These are phyloP conservation scores for Cryphonectria carpinicola DNA, from an alignment of 2,329 filamentous ascomycete species.

Conservation along the genomic window DNA sequence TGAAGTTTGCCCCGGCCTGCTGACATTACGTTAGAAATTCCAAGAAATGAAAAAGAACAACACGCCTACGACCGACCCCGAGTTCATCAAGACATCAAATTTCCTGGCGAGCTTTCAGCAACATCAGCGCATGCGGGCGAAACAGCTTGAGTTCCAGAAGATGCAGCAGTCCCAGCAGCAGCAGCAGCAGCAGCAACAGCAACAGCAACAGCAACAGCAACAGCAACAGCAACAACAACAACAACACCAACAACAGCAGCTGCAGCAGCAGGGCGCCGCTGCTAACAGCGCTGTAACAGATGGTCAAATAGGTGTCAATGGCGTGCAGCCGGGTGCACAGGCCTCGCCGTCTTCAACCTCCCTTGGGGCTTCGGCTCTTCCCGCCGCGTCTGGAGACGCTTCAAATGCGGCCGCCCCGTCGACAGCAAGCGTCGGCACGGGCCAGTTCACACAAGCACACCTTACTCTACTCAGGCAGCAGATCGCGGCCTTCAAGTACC, in stretches of 20 bases:
- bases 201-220: slow-evolving; percentile 28
- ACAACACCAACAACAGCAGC: slow-evolving; percentile 58
- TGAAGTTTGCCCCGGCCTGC: slow-evolving; percentile 21
- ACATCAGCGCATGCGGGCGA: slow-evolving; percentile 37
- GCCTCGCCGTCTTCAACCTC: slow-evolving; percentile 42
- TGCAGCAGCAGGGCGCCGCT: slow-evolving; percentile 45
- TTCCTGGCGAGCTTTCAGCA: slow-evolving; percentile 69
- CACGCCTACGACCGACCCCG: slow-evolving; percentile 80
- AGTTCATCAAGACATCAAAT: slow-evolving; percentile 80
- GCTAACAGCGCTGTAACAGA: slow-evolving; percentile 50
- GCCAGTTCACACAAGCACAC: slow-evolving; percentile 78
- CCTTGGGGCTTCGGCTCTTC: slow-evolving; percentile 45
- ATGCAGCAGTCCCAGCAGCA: slow-evolving; percentile 43
- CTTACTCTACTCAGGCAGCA: slow-evolving; percentile 79
- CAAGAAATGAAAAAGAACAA: slow-evolving; percentile 87
- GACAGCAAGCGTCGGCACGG: slow-evolving; percentile 36
- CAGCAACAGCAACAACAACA: slow-evolving; percentile 42
- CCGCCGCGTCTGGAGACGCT: slow-evolving; percentile 40
- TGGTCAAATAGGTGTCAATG: slow-evolving; percentile 42
- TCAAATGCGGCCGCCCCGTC: slow-evolving; percentile 41
- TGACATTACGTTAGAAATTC: slow-evolving; percentile 71
- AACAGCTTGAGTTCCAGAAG: slow-evolving; percentile 29
- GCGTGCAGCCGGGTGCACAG: slow-evolving; percentile 41
- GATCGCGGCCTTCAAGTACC: slow-evolving; percentile 86
- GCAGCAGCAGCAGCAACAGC: slow-evolving; percentile 35